Percentiles rank a stretch among this genome's conserved stretches.
Evolutionary conservation across 2,329 filamentous ascomycete genomes (phyloP).

Genomic region (Septoria petroselini): DNA sequence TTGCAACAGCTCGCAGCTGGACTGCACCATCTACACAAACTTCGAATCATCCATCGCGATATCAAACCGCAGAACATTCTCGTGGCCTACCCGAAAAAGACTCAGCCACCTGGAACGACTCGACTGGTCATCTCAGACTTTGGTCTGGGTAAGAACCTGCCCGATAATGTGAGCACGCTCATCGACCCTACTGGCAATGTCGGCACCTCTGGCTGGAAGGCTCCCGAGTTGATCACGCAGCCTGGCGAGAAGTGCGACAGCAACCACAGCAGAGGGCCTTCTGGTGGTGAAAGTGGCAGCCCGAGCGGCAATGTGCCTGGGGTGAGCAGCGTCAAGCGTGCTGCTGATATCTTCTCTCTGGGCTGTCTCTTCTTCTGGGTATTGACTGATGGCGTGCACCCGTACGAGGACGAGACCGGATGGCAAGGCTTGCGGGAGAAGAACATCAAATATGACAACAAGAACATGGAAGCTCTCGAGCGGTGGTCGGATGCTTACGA

Average conservation of each 20-base stretch:
- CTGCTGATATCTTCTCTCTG: constrained; percentile 96
- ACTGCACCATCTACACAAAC: constrained; percentile 79
- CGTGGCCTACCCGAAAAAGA: constrained; percentile 67
- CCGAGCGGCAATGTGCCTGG: constrained; percentile 40
- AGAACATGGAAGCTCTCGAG: constrained; percentile 53
- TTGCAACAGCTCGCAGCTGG: constrained; percentile 88
- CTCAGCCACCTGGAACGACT: constrained; percentile 61
- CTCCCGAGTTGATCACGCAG: constrained; percentile 79
- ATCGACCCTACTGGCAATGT: constrained; percentile 91
- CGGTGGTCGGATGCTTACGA: constrained; percentile 77
- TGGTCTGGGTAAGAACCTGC: constrained; percentile 93
- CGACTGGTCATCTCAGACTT: constrained; percentile 97
- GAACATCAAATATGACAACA: constrained; percentile 89
- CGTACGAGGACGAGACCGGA: constrained; percentile 88
- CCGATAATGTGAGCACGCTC: constrained; percentile 90
- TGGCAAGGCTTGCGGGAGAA: constrained; percentile 84
- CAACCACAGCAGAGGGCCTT: constrained; percentile 45
- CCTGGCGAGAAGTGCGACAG: constrained; percentile 44
- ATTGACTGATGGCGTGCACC: constrained; percentile 86
- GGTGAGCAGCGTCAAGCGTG: constrained; percentile 77
- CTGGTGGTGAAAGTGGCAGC: constrained; percentile 54
- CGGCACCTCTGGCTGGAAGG: constrained; percentile 93
- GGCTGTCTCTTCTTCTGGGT: constrained; percentile 99
- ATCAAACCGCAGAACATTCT: constrained; percentile 98
- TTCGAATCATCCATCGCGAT: constrained; percentile 94